A percentile compares a stretch with the other conserved stretches of the same genome.
Evolutionary conservation across 305 asterid species (phyloP).

Genomic region (Fraxinus nigra): DNA sequence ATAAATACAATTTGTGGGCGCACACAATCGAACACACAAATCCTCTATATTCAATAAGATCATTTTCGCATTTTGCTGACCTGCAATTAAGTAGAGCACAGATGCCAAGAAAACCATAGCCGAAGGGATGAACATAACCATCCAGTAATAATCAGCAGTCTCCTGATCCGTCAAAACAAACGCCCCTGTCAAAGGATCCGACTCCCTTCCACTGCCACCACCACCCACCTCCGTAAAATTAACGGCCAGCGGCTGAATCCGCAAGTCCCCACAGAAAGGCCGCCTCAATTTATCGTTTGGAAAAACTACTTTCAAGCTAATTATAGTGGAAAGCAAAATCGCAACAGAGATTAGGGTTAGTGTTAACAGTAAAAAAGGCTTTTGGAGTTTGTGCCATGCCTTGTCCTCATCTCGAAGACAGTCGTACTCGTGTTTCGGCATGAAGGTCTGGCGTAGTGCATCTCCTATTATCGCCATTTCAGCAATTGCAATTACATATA

Average conservation of each 20-base stretch:
- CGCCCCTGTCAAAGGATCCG: conserved; percentile 64
- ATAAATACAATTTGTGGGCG: background rate
- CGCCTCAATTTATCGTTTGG: conserved; percentile 60
- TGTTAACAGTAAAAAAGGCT: conserved; percentile 39
- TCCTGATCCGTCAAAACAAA: conserved; percentile 84
- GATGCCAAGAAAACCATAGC: conserved; percentile 52
- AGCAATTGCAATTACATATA: conserved; percentile 6
- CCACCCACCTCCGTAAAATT: conserved; percentile 27
- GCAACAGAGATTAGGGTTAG: conserved; percentile 46
- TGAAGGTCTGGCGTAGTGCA: conserved; percentile 88
- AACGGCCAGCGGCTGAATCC: conserved; percentile 42
- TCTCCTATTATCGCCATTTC: conserved; percentile 71
- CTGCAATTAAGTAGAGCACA: conserved; percentile 60
- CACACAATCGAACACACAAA: background rate
- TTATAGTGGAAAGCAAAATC: conserved; percentile 48
- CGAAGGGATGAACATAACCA: conserved; percentile 80
- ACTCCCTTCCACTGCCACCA: conserved; percentile 34
- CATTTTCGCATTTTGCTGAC: conserved; percentile 31
- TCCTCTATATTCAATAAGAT: background rate
- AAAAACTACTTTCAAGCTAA: conserved; percentile 69
- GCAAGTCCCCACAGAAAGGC: conserved; percentile 38
- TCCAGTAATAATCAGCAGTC: conserved; percentile 92
- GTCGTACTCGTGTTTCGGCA: conserved; percentile 89
- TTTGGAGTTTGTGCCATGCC: conserved; percentile 69
- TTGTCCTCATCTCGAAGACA: conserved; percentile 79